Base-by-base conservation (phyloP, 2,329 filamentous ascomycete genomes). In the Raffaelea albimanens region DNA sequence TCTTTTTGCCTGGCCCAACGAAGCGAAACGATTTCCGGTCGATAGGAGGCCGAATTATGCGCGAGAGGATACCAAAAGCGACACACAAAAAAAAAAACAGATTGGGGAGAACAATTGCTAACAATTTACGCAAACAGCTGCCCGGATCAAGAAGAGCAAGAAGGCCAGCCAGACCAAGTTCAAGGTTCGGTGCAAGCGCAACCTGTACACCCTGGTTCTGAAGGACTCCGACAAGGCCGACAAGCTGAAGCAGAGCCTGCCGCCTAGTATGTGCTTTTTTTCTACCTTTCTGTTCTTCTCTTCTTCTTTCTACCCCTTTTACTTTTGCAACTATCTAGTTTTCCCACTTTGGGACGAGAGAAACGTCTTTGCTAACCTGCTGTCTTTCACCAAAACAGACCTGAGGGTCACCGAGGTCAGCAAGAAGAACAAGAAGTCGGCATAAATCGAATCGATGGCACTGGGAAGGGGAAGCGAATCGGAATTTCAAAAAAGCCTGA, bases 201-300 rank as follows among this genome's bases (percentile, higher is more conserved):
- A 93, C 80, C 80, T 98, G 62, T 98, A 98, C 86, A 96, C 93
- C 62, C 84, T 98, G 63, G 87, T 95, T 69, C 84, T 98, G 65
- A 96, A 95, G 83, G 93, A 98, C 76, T 81, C 82, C 67, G 93
- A 96, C 70, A 97, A 97, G 87, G 94, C 91, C 73, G 93, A 97
- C 79, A 98, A 98, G 87, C 84, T 98, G 62, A 97, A 96, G 89
- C 91, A 97, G 82, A 89, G 83, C 70, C 80, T 98, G 58, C 94
- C 93, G 65, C 94, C 93, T 63, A 87, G 93, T 98, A 90, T 65
- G 88, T 75, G 41, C 34, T 5, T 10, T 38, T 13, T 13, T 7
- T 29, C 20, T 10, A n/a, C 21, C 41, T 16, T 9, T 9, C 20
- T 36, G 18, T 14, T 20, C 2, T 40, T 42, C 3, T 45, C 31